Evolutionary conservation across 495 filamentous ascomycete genomes (phyloP), one percentile per base, ranked within the genome.

Genomic region (Trichoderma virens): DNA sequence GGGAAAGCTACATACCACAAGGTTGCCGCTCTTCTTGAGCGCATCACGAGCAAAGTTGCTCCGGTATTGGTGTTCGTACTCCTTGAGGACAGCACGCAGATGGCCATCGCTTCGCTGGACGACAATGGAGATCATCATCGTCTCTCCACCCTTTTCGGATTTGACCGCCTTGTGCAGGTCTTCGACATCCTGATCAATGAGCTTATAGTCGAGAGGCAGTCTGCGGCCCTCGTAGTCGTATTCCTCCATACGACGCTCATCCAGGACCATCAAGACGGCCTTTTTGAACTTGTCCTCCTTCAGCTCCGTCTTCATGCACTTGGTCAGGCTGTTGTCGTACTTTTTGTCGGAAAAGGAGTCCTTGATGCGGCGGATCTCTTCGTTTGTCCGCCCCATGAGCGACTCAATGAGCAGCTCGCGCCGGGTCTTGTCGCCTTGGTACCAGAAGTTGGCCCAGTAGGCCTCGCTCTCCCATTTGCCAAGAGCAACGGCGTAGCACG

Each of bases 371-470:
- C 85, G 79, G 65, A 97, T 92, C 66, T 97, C 95, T 20, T 82
- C 79, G 69, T 96, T 97, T 14, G 85, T 86, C 18, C 92, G 86
- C 0, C 94, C 94, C 82, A 98, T 94, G 16, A 98, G 77, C 11
- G 87, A 85, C 72, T 98, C 94, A 70, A 98, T 97, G 54, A 98
- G 82, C 25, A 98, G 78, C 72, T 98, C 91, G 23, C 91, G 84
- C 2, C 91, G 82, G 3, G 85, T 89, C 67, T 89, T 90, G 66
- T 90, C 88, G 39, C 89, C 88, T 72, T 98, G 94, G 77, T 98
- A 98, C 87, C 93, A 98, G 75, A 90, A 96, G 70, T 98, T 98
- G 56, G 95, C 93, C 91, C 94, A 98, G 80, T 94, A 97, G 1
- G 90, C 93, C 73, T 98, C 94, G 62, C 85, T 87, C 78, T 97